phyloP scores from a whole-genome alignment of 208 protist species.

The Trypanosoma vivax region DNA sequence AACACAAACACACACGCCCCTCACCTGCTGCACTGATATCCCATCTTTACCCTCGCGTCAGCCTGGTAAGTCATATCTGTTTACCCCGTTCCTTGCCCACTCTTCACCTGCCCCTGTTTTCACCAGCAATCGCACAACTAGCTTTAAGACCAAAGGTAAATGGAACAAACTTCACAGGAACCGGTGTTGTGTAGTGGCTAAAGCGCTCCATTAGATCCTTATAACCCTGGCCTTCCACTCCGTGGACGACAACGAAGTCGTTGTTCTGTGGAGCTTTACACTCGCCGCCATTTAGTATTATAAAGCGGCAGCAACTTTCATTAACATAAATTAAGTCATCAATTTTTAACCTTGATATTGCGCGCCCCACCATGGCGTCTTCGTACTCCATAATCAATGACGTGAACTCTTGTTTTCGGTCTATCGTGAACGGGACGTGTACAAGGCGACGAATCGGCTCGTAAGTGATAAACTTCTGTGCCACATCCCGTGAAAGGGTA shows the following conservation, averaged over 20 bases:
- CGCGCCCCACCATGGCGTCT: constrained; percentile 1
- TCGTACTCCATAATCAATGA: neutral
- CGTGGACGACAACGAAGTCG: constrained; percentile 1
- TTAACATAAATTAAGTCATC: neutral
- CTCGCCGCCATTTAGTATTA: constrained; percentile 2
- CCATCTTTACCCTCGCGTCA: no score
- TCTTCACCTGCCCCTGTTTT: no score
- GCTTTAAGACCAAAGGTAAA: neutral
- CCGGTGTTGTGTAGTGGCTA: neutral
- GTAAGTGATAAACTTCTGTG: neutral
- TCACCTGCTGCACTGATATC: no score
- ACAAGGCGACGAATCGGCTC: neutral
- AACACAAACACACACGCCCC: no score
- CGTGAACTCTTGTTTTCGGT: neutral
- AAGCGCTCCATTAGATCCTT: neutral
- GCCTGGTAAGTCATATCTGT: no score
- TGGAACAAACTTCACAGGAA: neutral
- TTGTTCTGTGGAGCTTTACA: neutral
- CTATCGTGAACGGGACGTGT: neutral
- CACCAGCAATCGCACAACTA: no score
- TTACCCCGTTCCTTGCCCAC: no score
- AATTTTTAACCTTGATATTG: neutral
- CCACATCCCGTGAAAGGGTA: neutral
- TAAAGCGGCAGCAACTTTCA: constrained; percentile 4
- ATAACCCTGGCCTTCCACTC: neutral